Conservation (phyloP, 148 eudicot genomes). For the Vaccinium myrtillus region DNA sequence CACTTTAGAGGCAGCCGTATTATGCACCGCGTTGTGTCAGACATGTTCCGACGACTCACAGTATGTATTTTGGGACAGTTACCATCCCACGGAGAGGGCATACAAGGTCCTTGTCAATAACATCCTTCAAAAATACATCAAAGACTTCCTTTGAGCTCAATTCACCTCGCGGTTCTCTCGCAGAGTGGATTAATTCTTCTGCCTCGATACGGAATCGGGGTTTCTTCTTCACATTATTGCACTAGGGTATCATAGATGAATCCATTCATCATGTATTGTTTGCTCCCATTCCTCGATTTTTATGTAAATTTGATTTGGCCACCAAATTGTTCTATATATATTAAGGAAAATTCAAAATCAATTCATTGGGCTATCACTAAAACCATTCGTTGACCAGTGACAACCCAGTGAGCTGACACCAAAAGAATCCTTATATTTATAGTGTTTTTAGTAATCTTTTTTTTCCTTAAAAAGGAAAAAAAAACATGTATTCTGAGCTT, state of each 20-base stretch:
- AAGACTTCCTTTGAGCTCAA: background rate
- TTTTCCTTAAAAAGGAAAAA: background rate
- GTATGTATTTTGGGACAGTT: conserved; percentile 56
- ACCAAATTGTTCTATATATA: background rate
- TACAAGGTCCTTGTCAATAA: conserved; percentile 21
- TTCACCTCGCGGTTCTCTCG: background rate
- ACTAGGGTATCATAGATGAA: background rate
- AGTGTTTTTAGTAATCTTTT: background rate
- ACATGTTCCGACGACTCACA: conserved; percentile 33
- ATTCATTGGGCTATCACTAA: too few relatives aligned
- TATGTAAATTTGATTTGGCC: background rate
- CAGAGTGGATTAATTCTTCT: background rate
- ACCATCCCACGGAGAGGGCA: conserved; percentile 50
- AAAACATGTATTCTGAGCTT: background rate
- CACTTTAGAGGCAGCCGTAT: conserved; percentile 27
- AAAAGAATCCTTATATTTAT: too few relatives aligned
- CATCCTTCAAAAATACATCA: conserved; percentile 20
- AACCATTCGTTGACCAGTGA: too few relatives aligned
- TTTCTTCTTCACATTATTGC: background rate
- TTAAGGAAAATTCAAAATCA: too few relatives aligned
- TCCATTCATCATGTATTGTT: background rate
- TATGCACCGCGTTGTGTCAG: conserved; percentile 34
- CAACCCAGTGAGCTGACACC: too few relatives aligned
- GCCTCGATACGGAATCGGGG: background rate
- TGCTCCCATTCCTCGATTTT: background rate